phyloP scores from a whole-genome alignment of 2,329 filamentous ascomycete species.

The Coleophoma crateriformis region DNA sequence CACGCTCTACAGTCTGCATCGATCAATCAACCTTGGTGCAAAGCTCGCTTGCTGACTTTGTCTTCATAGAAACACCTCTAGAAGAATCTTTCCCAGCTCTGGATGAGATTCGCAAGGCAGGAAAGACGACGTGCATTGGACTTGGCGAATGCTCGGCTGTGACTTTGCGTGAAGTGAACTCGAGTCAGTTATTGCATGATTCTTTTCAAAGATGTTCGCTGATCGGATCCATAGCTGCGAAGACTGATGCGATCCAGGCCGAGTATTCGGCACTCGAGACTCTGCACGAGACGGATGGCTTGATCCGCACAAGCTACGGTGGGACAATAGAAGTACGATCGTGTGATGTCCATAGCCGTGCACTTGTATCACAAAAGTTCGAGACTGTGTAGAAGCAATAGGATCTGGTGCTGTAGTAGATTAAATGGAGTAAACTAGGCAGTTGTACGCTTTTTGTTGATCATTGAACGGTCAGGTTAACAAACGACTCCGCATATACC shows the following conservation, averaged over 20 bases:
- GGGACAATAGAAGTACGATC: slow-evolving; percentile 2
- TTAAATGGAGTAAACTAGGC: too few species aligned
- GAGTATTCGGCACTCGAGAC: slow-evolving; percentile 43
- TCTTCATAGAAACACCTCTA: slow-evolving; percentile 29
- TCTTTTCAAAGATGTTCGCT: neutral
- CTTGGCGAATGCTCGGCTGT: slow-evolving; percentile 40
- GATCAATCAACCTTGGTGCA: slow-evolving; percentile 22
- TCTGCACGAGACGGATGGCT: slow-evolving; percentile 36
- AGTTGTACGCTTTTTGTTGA: too few species aligned
- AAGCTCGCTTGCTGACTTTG: neutral
- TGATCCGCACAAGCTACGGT: slow-evolving; percentile 24
- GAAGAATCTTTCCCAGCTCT: slow-evolving; percentile 41
- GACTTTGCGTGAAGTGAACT: slow-evolving; percentile 37
- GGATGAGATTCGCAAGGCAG: slow-evolving; percentile 37
- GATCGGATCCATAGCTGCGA: slow-evolving; percentile 30
- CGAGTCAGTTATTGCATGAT: slow-evolving; percentile 3
- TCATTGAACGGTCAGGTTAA: too few species aligned
- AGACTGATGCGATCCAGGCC: slow-evolving; percentile 41
- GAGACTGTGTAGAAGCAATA: too few species aligned
- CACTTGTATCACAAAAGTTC: too few species aligned
- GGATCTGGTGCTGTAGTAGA: too few species aligned
- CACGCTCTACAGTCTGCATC: slow-evolving; percentile 34
- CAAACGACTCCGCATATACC: too few species aligned
- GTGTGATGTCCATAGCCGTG: too few species aligned
- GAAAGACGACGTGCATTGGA: slow-evolving; percentile 43